phyloP scores from a whole-genome alignment of 176 grass and related monocot species.

The Oryza punctata region DNA sequence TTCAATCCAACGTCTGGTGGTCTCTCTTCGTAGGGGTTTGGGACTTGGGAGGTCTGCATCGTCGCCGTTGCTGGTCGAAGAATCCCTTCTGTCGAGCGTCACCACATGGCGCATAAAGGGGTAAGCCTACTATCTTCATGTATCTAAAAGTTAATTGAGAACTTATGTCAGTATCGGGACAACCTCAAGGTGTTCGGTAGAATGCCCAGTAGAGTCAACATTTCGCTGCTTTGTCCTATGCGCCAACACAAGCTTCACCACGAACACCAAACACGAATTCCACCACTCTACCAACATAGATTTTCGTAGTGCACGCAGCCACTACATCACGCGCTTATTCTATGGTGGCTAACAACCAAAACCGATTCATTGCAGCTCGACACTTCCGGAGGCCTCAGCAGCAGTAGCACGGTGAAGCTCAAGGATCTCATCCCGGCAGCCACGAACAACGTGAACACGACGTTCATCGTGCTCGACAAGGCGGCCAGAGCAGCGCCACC shows the following conservation, averaged over 20 bases:
- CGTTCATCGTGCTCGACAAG: constrained; percentile 78
- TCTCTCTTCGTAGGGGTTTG: too few species aligned
- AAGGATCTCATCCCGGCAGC: constrained; percentile 69
- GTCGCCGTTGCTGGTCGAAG: too few species aligned
- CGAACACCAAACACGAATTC: not conserved
- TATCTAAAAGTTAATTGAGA: not conserved
- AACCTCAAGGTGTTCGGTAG: constrained; percentile 1
- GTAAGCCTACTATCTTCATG: not conserved
- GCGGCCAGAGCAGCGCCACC: constrained; percentile 27
- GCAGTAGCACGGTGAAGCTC: constrained; percentile 38
- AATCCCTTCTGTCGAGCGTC: not conserved
- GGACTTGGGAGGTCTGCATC: too few species aligned
- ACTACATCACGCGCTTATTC: too few species aligned
- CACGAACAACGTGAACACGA: constrained; percentile 71
- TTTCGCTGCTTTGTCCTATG: too few species aligned
- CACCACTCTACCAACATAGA: not conserved
- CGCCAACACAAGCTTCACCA: not conserved
- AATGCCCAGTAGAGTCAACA: not conserved
- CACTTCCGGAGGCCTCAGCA: not conserved
- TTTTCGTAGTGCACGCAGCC: too few species aligned
- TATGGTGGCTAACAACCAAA: not conserved
- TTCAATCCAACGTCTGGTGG: too few species aligned
- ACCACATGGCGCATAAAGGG: not conserved
- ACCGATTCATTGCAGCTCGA: constrained; percentile 8
- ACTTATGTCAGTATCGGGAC: not conserved